Base-by-base conservation (phyloP, 2,329 filamentous ascomycete species). In the Cordyceps pruinosa region DNA sequence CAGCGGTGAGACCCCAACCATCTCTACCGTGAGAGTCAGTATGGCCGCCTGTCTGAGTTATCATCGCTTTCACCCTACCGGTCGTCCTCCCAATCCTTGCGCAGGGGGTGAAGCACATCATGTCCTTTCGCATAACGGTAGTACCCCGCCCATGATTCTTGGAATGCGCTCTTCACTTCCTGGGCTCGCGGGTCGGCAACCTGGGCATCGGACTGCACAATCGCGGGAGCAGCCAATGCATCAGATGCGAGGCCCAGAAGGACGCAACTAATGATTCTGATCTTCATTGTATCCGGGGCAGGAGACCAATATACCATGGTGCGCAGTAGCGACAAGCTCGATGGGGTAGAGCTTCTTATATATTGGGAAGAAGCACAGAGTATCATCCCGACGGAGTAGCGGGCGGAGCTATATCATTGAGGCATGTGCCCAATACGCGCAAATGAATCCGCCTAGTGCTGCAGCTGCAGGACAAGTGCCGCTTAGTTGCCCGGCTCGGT, bases 1-100 rank as follows among this genome's bases (percentile, higher is more conserved):
- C 80, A 1, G 89, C 89, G 45, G 85, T 90, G 26, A 89, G 89
- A 25, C 90, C 90, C 90, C 90, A 96, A 55, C 84, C 86, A 66
- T 92, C 92, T 60, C 89, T 92, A 57, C 41, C 3, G 41, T 4
- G 2, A 19, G 13, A 7, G 19, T 41, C 32, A 48, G 28, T 15
- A 19, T 32, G n/a, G n/a, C n/a, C 5, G 21, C 21, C 9, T 4
- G 50, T 57, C 21, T 58, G 5, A 17, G 41, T 13, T n/a, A 30
- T 15, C 4, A 8, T 23, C 6, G 17, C 5, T 19, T 9, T 9
- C 8, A 10, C 19, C 41, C 12, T 73, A 90, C 88, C 88, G 81
- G 56, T 89, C 88, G 69, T 96, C 85, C 23, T 77, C 76, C 59
- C 73, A 86, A 1, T 71, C 72, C 62, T 90, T 88, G 34, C 78